Evolutionary conservation across 441 rosid species (phyloP).

Genomic region (Bruguiera hainesii): DNA sequence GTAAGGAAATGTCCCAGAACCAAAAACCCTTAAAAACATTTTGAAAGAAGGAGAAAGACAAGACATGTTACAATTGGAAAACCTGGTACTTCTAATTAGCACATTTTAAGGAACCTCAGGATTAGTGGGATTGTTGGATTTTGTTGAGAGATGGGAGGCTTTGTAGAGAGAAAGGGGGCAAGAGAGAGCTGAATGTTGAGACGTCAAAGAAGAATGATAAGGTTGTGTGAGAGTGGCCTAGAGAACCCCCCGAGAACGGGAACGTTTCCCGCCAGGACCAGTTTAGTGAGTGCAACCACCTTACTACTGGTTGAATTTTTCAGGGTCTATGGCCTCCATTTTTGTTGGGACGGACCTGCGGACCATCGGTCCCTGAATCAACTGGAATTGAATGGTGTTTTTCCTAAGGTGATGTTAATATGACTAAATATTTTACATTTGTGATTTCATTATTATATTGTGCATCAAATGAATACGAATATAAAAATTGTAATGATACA

Average conservation of each 20-base stretch:
- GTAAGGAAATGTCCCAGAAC: neutral
- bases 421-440: too few species aligned
- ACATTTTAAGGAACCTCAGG: too few species aligned
- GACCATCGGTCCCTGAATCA: too few species aligned
- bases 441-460: too few species aligned
- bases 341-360: too few species aligned
- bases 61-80: neutral
- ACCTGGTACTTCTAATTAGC: neutral
- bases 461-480: too few species aligned
- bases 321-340: too few species aligned
- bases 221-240: neutral
- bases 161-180: neutral
- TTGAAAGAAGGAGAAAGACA: neutral
- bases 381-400: too few species aligned
- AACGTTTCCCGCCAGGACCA: neutral
- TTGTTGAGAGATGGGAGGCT: neutral
- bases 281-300: neutral
- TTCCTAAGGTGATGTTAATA: too few species aligned
- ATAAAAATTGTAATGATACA: too few species aligned
- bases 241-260: neutral
- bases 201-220: neutral
- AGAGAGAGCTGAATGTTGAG: neutral
- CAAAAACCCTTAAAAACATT: constrained; percentile 26
- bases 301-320: neutral
- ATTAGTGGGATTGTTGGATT: too few species aligned